Base-by-base conservation (phyloP, 164 flowering plant genomes). In the Pachysandra terminalis region DNA sequence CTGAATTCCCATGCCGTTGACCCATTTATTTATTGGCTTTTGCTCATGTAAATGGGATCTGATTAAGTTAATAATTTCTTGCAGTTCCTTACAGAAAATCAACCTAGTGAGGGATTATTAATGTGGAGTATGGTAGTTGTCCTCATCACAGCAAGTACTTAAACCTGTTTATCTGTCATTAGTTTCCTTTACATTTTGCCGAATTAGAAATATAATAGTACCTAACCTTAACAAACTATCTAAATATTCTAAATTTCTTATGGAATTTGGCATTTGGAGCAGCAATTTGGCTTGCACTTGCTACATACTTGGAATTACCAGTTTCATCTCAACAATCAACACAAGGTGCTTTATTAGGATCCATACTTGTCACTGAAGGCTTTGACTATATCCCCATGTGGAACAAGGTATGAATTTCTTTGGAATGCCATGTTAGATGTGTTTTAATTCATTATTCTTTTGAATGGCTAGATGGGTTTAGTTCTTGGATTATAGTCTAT, bases 121-220 rank as follows among this genome's bases (percentile, higher is more conserved):
- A 78, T 78, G 78, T 78, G 76, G 81, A 74, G 81, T 59, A 10
- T 78, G 69, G 72, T 72, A 55, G 65, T 57, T 40, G 74, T 69
- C 66, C 75, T 74, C 64, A 19, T 74, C 59, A 78, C 78, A 53
- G 67, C 76, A 66, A 63, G 81, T 74, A 74, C 32, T 71, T 21
- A 28, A 40, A 16, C 16, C 54, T 56, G n/a, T 48, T 27, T 23
- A 63, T 71, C 68, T 64, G 25, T 59, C 25, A 59, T 27, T 26
- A 22, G 21, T 19, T 8, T 2, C 23, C 5, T 58, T 58, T 27
- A 3, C 26, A 24, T 0, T 58, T 9, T 59, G 12, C 19, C 7
- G 28, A 26, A 15, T 17, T 26, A 59, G 28, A 35, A 15, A 21
- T 59, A n/a, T n/a, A n/a, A n/a, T n/a, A n/a, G n/a, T n/a, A n/a